phyloP scores from a whole-genome alignment of 768 basidiomycete species.

The Rhizopogon sp. region DNA sequence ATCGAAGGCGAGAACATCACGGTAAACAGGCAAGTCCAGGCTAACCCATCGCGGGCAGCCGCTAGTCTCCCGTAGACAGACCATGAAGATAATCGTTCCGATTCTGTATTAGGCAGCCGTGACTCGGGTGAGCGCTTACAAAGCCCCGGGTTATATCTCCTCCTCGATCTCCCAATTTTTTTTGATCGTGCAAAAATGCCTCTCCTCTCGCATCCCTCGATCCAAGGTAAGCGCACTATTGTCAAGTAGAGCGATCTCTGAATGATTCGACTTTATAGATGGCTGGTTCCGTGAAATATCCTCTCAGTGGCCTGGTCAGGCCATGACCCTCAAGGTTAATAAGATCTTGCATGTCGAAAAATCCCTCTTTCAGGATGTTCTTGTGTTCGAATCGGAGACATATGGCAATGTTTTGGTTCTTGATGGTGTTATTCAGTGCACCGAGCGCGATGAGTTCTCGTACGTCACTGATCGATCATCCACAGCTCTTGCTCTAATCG shows the following conservation, averaged over 20 bases:
- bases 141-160: too few species aligned
- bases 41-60: too few species aligned
- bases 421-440: conserved; percentile 94
- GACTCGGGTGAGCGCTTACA: too few species aligned
- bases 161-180: neutral
- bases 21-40: too few species aligned
- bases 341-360: conserved; percentile 93
- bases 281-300: conserved; percentile 97
- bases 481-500: neutral
- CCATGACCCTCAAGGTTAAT: conserved; percentile 95
- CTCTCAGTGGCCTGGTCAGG: conserved; percentile 95
- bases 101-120: too few species aligned
- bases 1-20: too few species aligned
- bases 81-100: too few species aligned
- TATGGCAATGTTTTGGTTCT: conserved; percentile 97
- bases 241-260: conserved; percentile 2
- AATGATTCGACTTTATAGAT: conserved; percentile 38
- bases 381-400: conserved; percentile 94
- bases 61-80: too few species aligned
- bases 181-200: conserved; percentile 32
- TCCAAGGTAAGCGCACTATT: conserved; percentile 35
- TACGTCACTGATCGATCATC: conserved; percentile 33
- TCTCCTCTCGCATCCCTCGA: conserved; percentile 52
- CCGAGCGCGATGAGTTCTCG: conserved; percentile 99
- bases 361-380: conserved; percentile 92